Percentiles rank a stretch among this genome's conserved stretches.
phyloP scores from a whole-genome alignment of 164 flowering plant species.

The Vitis cinerea region DNA sequence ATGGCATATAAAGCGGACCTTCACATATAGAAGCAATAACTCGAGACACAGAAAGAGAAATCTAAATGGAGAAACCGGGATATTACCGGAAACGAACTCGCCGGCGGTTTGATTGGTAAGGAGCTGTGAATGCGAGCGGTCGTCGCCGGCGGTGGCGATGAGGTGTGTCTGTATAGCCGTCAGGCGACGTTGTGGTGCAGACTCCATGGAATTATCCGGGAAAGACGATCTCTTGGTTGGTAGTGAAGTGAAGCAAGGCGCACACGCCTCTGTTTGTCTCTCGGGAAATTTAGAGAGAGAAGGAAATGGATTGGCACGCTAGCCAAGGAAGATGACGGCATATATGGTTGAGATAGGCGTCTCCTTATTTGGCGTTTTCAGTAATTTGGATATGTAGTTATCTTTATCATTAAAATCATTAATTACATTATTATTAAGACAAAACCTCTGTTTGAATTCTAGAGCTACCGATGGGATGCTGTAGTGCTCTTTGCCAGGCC shows the following conservation, averaged over 20 bases:
- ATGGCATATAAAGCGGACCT: no score
- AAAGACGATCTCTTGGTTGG: neutral
- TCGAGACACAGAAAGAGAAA: slow-evolving; percentile 2
- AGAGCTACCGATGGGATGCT: no score
- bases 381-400: no score
- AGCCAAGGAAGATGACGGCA: neutral
- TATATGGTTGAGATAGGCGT: slow-evolving; percentile 6
- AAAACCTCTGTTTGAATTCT: no score
- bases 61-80: neutral
- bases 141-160: slow-evolving; percentile 12
- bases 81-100: slow-evolving; percentile 39
- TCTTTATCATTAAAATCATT: no score
- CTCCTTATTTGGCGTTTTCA: neutral
- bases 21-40: neutral
- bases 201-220: slow-evolving; percentile 27
- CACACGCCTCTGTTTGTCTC: slow-evolving; percentile 5
- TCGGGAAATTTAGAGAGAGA: slow-evolving; percentile 2
- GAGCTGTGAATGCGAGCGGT: slow-evolving; percentile 20
- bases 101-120: slow-evolving; percentile 34
- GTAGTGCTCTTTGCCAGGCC: no score
- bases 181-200: slow-evolving; percentile 36
- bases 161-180: slow-evolving; percentile 36
- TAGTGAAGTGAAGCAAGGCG: no score
- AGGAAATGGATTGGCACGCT: slow-evolving; percentile 6
- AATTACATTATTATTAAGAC: no score